Evolutionary conservation across 73 alveolate species (phyloP).

Genomic region (Loxodes magnus): DNA sequence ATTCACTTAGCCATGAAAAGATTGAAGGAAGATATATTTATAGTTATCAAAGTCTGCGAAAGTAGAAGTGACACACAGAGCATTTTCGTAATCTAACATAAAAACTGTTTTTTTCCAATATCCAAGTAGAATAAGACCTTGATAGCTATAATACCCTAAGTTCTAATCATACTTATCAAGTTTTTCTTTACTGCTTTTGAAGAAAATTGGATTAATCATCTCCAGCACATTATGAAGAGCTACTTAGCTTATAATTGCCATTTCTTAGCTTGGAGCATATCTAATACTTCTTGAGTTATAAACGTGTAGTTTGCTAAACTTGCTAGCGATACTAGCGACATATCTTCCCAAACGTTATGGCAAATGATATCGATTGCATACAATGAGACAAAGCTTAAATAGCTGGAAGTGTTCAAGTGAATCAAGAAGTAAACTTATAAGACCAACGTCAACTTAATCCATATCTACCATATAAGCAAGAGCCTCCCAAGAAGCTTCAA

Average conservation of each 20-base stretch:
- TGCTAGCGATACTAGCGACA: constrained; percentile 45
- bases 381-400: constrained; percentile 63
- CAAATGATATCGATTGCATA: constrained; percentile 73
- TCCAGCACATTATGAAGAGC: constrained; percentile 73
- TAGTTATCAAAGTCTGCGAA: constrained; percentile 8
- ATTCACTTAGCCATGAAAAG: not conserved
- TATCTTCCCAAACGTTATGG: constrained; percentile 66
- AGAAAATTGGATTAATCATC: constrained; percentile 54
- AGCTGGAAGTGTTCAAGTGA: constrained; percentile 67
- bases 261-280: constrained; percentile 14
- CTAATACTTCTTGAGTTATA: no score
- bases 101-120: constrained; percentile 61
- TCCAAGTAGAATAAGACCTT: constrained; percentile 36
- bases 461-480: constrained; percentile 51
- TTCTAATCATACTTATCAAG: not conserved
- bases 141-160: constrained; percentile 4
- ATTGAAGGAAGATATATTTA: constrained; percentile 7
- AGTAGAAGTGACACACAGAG: constrained; percentile 26
- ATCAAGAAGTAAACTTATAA: constrained; percentile 58
- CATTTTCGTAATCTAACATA: constrained; percentile 21
- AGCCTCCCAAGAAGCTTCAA: constrained; percentile 15
- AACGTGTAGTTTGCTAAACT: constrained; percentile 18
- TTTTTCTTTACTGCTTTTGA: constrained; percentile 25
- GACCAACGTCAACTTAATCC: constrained; percentile 55
- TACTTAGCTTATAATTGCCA: constrained; percentile 66